Base-by-base conservation (phyloP, 768 basidiomycete genomes). In the Hirschioporus abietinus region DNA sequence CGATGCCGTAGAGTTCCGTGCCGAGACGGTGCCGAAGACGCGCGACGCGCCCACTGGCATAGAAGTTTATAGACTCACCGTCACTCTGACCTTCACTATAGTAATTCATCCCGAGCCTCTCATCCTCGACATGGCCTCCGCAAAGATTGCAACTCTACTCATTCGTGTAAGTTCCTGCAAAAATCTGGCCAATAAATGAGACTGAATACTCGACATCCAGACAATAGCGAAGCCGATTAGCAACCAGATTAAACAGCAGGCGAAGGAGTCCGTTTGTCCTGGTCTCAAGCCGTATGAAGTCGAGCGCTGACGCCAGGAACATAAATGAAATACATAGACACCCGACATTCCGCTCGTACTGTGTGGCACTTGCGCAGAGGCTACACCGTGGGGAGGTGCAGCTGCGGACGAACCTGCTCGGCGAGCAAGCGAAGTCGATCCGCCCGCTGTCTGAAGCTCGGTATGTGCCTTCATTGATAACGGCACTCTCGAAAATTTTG, bases 141-240 rank as follows among this genome's bases (percentile, higher is more conserved):
- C 84, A 23, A 92, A 92, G 75, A 79, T 92, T 58, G 91, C 85
- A 12, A 89, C 89, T 1, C 83, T 92, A n/a, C 72, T 85, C 63
- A 90, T 92, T 71, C 83, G 90, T 73, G 89, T 88, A 78, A 79
- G 88, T 6, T 24, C 60, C 35, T 58, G 61, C 61, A 42, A 30
- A 57, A 30, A 30, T 30, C 30, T 30, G 30, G 30, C 30, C 30
- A 3, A 8, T 35, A 34, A 18, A 64, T 34, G n/a, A 61, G 35
- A 58, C 17, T 42, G 57, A 66, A 35, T 15, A 24, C 25, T 10
- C 60, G 65, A 69, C 68, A 64, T 68, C 42, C 60, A 93, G 91
- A 93, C 91, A n/a, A 75, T 92, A 73, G 91, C 92, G 64, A 93
- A 93, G 77, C 92, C 92, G 63, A 91, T 93, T 70, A 88, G 88